Conservation (phyloP, 805 yeast species). For the Wickerhamiella azymoides region DNA sequence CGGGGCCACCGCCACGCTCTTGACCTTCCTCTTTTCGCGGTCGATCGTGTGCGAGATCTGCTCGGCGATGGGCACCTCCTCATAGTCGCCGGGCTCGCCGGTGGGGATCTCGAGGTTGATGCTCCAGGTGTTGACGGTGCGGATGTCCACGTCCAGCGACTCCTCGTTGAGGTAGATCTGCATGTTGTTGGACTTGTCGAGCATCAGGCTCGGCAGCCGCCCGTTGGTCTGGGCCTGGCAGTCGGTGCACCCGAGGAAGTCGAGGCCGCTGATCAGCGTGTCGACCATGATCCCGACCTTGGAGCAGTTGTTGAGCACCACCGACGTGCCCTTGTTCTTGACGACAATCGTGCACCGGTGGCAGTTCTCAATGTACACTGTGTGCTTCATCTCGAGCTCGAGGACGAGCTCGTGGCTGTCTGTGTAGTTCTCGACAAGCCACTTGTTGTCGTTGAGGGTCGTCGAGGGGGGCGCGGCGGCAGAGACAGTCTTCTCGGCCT, state of each 20-base stretch:
- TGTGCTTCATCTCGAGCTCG: conserved; percentile 74
- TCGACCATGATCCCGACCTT: conserved; percentile 72
- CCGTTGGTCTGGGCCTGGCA: conserved; percentile 80
- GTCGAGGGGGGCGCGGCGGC: conserved; percentile 78
- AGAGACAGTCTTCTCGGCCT: conserved; percentile 26
- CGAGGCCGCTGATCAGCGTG: conserved; percentile 73
- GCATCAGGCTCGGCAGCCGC: conserved; percentile 64
- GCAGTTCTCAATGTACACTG: conserved; percentile 80
- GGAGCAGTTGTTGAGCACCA: conserved; percentile 59
- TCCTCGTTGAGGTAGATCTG: conserved; percentile 60
- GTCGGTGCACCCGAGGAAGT: conserved; percentile 63
- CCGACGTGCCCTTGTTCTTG: conserved; percentile 83
- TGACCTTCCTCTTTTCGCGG: conserved; percentile 1
- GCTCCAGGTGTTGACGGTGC: conserved; percentile 73
- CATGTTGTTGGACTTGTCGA: conserved; percentile 85
- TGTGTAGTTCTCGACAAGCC: conserved; percentile 76
- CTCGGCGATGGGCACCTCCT: conserved; percentile 79
- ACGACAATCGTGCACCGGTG: conserved; percentile 58
- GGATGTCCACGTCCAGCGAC: conserved; percentile 61
- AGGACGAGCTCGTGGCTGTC: conserved; percentile 50
- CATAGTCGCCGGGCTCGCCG: conserved; percentile 51
- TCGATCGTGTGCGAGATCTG: conserved; percentile 63
- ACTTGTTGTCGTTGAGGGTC: conserved; percentile 73
- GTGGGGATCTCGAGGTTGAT: conserved; percentile 75
- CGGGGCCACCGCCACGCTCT: conserved; percentile 8